Evolutionary conservation across 192 early-diverging fungal species (phyloP).

Genomic region (Borealophlyctis nickersoniae): DNA sequence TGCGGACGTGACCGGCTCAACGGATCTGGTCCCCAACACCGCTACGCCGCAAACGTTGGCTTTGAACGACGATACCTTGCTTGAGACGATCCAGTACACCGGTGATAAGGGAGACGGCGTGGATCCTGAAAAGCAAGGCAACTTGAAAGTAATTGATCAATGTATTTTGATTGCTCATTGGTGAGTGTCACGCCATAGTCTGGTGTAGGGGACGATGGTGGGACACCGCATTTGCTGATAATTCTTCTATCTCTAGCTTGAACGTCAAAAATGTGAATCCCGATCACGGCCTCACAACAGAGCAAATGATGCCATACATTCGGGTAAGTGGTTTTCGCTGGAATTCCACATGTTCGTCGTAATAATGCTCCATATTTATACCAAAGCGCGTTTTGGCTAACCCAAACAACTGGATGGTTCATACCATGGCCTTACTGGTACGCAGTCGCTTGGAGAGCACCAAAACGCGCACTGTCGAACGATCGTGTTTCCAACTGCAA

Average conservation of each 20-base stretch:
- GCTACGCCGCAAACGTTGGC: slow-evolving; percentile 67
- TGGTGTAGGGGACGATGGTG: slow-evolving; percentile 3
- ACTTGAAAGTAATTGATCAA: slow-evolving; percentile 79
- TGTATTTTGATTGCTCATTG: slow-evolving; percentile 80
- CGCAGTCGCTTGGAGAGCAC: slow-evolving; percentile 85
- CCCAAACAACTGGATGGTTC: slow-evolving; percentile 96
- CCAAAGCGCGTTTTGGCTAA: slow-evolving; percentile 84
- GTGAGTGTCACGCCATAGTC: neutral
- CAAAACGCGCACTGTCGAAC: slow-evolving; percentile 85
- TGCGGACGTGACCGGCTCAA: slow-evolving; percentile 29
- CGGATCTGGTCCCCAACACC: slow-evolving; percentile 24
- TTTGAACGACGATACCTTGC: slow-evolving; percentile 87
- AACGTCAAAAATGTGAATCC: slow-evolving; percentile 97
- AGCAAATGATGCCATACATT: slow-evolving; percentile 96
- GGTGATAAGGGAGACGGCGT: slow-evolving; percentile 31
- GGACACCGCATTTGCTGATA: neutral
- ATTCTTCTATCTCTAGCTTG: slow-evolving; percentile 53
- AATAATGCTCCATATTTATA: no score
- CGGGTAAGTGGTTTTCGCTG: slow-evolving; percentile 38
- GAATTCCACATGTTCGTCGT: no score
- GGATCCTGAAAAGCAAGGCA: slow-evolving; percentile 49
- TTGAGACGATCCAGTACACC: slow-evolving; percentile 76
- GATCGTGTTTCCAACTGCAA: slow-evolving; percentile 87
- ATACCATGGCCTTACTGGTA: slow-evolving; percentile 91
- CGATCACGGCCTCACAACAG: slow-evolving; percentile 84